Base-by-base conservation (phyloP, 352 stramenopile species). In the Globisporangium viniferum region DNA sequence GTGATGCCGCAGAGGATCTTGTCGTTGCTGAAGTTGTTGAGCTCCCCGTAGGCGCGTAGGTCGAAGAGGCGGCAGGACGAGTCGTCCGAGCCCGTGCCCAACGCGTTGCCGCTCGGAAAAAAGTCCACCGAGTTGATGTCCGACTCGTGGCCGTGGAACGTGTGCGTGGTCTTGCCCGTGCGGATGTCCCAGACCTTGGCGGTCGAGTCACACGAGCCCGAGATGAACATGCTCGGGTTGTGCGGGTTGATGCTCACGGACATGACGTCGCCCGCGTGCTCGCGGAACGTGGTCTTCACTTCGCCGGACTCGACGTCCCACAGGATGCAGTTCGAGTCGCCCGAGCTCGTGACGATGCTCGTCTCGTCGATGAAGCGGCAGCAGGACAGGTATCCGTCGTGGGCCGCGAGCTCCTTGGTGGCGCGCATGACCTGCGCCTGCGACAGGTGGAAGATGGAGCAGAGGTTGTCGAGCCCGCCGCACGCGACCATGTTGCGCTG, bases 71-170 rank as follows among this genome's bases (percentile, higher is more conserved):
- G 90, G 75, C 95, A 99, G 29, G 86, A 97, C 39, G 95, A 98
- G 81, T 99, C 98, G 72, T 99, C 97, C 33, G 95, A 99, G 8
- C 96, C 98, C 1, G 96, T 98, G 39, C 92, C 93, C 33, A 99
- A 90, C 33, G 90, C 88, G 64, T 98, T 97, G 36, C 96, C 97
- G 77, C 98, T 97, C 0, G 96, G 97, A 75, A 99, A 99, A 64
- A 99, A 99, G 72, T 97, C 91, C 33, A 99, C 96, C 63, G 94
- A 98, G 81, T 99, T 99, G 78, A 99, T 98, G 76, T 99, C 98
- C 24, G 90, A 98, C 67, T 98, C 94, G 78, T 99, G 98, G 33
- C 98, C 97, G 27, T 96, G 83, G 75, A 99, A 99, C 53, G 97
- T 99, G 79, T 98, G 91, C 59, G 96, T 97, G 48, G 91, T 98